Base-by-base conservation (phyloP, 2,329 filamentous ascomycete species). In the Hymenoscyphus repandus region DNA sequence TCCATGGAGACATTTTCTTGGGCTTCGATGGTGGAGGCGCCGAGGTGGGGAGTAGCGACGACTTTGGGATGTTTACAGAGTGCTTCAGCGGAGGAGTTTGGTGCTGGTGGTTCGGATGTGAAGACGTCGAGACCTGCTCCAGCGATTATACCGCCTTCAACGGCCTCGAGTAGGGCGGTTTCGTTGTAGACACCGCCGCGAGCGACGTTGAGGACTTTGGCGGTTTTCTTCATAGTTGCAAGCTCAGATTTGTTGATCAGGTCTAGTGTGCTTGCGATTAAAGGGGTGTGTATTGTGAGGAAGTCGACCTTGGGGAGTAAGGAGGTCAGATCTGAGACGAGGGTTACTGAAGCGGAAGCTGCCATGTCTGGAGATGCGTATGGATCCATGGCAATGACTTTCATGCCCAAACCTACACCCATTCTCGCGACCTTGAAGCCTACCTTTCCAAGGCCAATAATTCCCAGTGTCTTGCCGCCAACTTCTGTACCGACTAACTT, bases 1-100 rank as follows among this genome's bases (percentile, higher is more conserved):
- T 92, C 88, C 55, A 91, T 79, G 1, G 85, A 88, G 3, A 91
- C 88, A 54, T 90, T 91, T 63, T 92, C 87, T 66, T 93, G 88
- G 0, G 88, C 88, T 73, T 93, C 88, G 32, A 86, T 77, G 0
- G 88, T 93, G 0, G 83, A 88, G 0, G 88, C 88, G 6, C 88
- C 88, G 0, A 93, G 74, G 66, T 93, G 88, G 1, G 88, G 88
- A 6, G 88, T 92, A 1, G 83, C 83, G 1, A 92, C 82, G 0
- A 90, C 86, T 57, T 80, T 84, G 1, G 83, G 78, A 59, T 92
- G 88, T 9, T 73, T 74, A 50, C 86, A 79, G 7, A 93, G 72
- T 40, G 74, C 75, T 10, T 75, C 76, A 1, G 87, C 85, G 3
- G 77, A 72, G 1, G 83, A 83, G 32, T 73, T 71, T 32, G 72